Percentiles rank a stretch among this genome's conserved stretches.
Evolutionary conservation across 345 rosid genomes (phyloP).

Genomic region (Clarkia xantiana): DNA sequence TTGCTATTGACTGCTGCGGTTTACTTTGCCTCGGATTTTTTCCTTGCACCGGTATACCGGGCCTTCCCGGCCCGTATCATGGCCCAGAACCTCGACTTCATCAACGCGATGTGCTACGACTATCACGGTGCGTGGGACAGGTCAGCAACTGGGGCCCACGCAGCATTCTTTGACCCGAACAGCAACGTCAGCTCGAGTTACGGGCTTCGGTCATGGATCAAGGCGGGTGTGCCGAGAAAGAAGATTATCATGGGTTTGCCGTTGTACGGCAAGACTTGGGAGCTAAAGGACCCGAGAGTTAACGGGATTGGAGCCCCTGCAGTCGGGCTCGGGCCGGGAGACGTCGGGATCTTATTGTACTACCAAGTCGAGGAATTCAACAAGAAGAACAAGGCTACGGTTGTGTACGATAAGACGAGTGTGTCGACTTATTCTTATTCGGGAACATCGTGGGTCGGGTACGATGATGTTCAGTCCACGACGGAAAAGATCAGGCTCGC

Average conservation of each 20-base stretch:
- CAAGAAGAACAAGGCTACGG: constrained; percentile 7
- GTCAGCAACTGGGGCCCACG: constrained; percentile 17
- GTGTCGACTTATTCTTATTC: constrained; percentile 16
- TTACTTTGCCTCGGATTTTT: constrained; percentile 14
- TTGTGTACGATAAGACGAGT: constrained; percentile 9
- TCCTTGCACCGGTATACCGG: constrained; percentile 3
- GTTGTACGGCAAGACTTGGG: constrained; percentile 21
- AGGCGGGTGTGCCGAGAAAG: constrained; percentile 7
- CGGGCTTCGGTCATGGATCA: constrained; percentile 16
- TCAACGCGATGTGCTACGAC: constrained; percentile 20
- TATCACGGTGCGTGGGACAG: constrained; percentile 22
- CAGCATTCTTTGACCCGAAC: constrained; percentile 12
- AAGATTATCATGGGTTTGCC: constrained; percentile 21
- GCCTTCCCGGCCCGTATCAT: constrained; percentile 12
- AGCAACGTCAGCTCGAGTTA: constrained; percentile 14
- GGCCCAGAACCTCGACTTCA: constrained; percentile 9
- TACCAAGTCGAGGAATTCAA: constrained; percentile 10
- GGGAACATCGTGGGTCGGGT: constrained; percentile 17
- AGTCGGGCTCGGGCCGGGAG: constrained; percentile 13
- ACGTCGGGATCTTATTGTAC: constrained; percentile 2
- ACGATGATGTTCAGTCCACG: constrained; percentile 12
- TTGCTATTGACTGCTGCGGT: constrained; percentile 21
- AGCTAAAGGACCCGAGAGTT: constrained; percentile 10
- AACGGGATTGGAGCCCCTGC: constrained; percentile 16
- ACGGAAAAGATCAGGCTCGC: constrained; percentile 8